A percentile compares a stretch with the other conserved stretches of the same genome.
Conservation (phyloP, 2,329 filamentous ascomycete species). For the Apiospora phragmitis region DNA sequence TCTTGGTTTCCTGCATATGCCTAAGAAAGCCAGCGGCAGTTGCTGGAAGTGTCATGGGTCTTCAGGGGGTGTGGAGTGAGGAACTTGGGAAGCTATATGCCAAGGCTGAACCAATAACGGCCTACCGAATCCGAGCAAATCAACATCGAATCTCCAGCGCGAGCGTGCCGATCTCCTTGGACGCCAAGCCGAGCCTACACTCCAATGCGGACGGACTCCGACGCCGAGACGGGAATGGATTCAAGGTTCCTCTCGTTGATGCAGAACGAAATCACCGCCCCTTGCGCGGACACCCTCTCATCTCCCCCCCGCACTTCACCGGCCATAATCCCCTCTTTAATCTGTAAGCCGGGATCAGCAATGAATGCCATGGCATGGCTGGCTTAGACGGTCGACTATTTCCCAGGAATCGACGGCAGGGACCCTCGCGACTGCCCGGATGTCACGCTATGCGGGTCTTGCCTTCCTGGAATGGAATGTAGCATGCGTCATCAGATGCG, state of each 20-base stretch:
- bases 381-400: neutral
- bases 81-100: neutral
- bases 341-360: neutral
- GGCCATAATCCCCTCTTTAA: neutral
- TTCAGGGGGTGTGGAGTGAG: neutral
- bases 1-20: neutral
- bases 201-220: neutral
- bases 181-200: neutral
- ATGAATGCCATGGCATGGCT: neutral
- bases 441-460: neutral
- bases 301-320: neutral
- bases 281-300: neutral
- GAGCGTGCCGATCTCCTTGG: neutral
- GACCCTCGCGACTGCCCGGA: neutral
- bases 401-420: neutral
- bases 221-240: neutral
- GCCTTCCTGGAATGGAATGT: constrained; percentile 4
- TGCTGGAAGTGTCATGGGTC: neutral
- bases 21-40: neutral
- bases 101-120: neutral
- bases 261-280: neutral
- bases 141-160: neutral
- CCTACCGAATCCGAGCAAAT: neutral
- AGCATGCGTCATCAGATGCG: neutral
- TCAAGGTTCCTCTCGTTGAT: neutral